Evolutionary conservation across 2,329 filamentous ascomycete species (phyloP), one percentile per base, ranked within the genome.

Genomic region (Alternaria metachromatica): DNA sequence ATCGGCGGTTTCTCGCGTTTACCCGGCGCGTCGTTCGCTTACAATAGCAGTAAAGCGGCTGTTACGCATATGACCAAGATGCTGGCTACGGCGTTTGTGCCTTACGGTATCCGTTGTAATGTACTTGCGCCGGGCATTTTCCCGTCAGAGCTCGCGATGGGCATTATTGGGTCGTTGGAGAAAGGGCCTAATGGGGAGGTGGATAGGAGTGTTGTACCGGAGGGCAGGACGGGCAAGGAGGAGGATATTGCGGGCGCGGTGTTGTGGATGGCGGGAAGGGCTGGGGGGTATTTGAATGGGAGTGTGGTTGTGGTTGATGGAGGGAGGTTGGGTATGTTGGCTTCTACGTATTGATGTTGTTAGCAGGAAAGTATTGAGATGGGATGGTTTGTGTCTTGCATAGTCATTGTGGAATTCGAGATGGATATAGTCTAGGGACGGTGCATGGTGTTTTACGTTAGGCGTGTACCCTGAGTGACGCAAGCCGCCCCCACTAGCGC

Each of bases 251-350:
- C 85, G 2, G 89, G 89, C 2, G 82, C 87, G 51, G 84, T 92
- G 25, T 75, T 93, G 55, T 92, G 89, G 81, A 81, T 92, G 73
- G 87, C 87, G 4, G 88, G 87, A 53, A 81, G 85, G 65, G 89
- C 89, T 3, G 90, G 90, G 1, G 87, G 86, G 4, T 92, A 90
- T 75, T 82, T 87, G 69, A 92, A 91, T 76, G 90, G 89, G 3
- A 85, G 85, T 63, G 84, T 89, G 15, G 79, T 91, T 50, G 78
- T 91, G 8, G 82, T 87, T 0, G 90, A 92, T 74, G 89, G 89
- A 53, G 89, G 89, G 2, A 82, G 88, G 61, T 73, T 92, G 53
- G 82, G 82, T 26, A 84, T 81, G 15, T 82, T 89, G 66, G 87
- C 88, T 26, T 83, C 84, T 13, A 84, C 84, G 4, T 88, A 86